Base-by-base conservation (phyloP, 2,329 filamentous ascomycete genomes). In the Scortechinia acanthostroma region DNA sequence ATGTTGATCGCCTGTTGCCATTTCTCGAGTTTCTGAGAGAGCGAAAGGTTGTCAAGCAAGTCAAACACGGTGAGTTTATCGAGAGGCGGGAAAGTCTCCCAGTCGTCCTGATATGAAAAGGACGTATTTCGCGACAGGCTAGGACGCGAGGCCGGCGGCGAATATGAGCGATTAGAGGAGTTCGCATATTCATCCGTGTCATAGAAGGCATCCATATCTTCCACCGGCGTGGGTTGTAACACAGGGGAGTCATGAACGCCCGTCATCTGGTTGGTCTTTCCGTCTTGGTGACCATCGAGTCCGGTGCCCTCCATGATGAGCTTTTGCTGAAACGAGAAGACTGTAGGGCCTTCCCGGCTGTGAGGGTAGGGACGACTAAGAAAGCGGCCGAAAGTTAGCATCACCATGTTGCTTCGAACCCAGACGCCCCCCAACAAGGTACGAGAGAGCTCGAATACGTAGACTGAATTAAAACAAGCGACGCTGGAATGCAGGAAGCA, bases 11-110 rank as follows among this genome's bases (percentile, higher is more conserved):
- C 86, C 55, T 79, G 85, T 58, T 96, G 91, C 51, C 96, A 75
- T 68, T 87, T 93, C 65, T 97, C 93, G 17, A 98, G 76, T 54
- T 91, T 87, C 57, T 95, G 87, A 1, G 90, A 86, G 22, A 98
- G 72, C 4, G 91, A 88, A 51, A 98, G 81, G 60, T 96, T 97
- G 65, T 96, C 91, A 52, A 98, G 77, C 43, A 98, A 75, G 59
- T 98, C 93, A 55, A 98, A 89, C 47, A 97, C 80, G 30, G 87
- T 91, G 45, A 98, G 72, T 44, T 89, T 86, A 61, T 98, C 93
- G 20, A 96, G 71, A 1, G 91, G 91, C 6, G 91, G 88, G 50
- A 94, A 86, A 19, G 80, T 73, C 50, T 95, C 89, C 77, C 88
- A 93, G 59, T 91, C 89, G 54, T 93, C 88, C 47, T 93, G 87